These are phyloP conservation scores for Trichophyton rubrum DNA, from an alignment of 2,329 filamentous ascomycete species.

Conservation along the genomic window DNA sequence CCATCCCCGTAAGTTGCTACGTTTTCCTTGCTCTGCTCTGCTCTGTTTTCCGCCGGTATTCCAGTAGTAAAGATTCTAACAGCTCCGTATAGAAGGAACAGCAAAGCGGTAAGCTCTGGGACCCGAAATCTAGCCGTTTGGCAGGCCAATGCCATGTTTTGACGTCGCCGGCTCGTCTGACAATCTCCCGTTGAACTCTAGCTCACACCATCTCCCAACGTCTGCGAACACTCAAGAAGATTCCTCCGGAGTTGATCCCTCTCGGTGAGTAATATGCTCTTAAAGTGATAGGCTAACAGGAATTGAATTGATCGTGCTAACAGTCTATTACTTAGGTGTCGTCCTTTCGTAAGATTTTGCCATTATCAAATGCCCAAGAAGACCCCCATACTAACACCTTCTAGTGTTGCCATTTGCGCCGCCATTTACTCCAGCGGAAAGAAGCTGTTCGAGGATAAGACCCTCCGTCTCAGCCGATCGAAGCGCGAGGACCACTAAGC, in stretches of 20 bases:
- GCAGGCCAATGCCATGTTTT: background rate
- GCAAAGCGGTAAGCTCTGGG: conserved; percentile 41
- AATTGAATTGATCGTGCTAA: conserved; percentile 1
- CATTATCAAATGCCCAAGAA: conserved; percentile 5
- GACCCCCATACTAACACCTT: conserved; percentile 15
- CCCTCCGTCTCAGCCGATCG: conserved; percentile 72
- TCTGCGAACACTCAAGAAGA: conserved; percentile 73
- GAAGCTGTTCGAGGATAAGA: conserved; percentile 84
- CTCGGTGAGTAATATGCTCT: conserved; percentile 54
- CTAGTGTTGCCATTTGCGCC: conserved; percentile 56
- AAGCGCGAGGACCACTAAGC: conserved; percentile 32
- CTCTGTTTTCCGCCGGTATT: conserved; percentile 14
- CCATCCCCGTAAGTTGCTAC: conserved; percentile 54
- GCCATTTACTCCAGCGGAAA: conserved; percentile 68
- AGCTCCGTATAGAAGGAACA: conserved; percentile 44
- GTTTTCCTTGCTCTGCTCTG: conserved; percentile 5
- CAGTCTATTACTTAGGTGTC: conserved; percentile 46
- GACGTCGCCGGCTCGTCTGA: conserved; percentile 3
- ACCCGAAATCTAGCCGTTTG: background rate
- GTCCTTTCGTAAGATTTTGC: conserved; percentile 63
- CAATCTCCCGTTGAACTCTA: conserved; percentile 28
- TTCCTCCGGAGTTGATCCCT: conserved; percentile 87
- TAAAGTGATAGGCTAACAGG: background rate
- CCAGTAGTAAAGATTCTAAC: conserved; percentile 30
- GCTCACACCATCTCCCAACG: conserved; percentile 96